Base-by-base conservation (phyloP, 371 early-diverging fungal genomes). In the Parasitella parasitica region DNA sequence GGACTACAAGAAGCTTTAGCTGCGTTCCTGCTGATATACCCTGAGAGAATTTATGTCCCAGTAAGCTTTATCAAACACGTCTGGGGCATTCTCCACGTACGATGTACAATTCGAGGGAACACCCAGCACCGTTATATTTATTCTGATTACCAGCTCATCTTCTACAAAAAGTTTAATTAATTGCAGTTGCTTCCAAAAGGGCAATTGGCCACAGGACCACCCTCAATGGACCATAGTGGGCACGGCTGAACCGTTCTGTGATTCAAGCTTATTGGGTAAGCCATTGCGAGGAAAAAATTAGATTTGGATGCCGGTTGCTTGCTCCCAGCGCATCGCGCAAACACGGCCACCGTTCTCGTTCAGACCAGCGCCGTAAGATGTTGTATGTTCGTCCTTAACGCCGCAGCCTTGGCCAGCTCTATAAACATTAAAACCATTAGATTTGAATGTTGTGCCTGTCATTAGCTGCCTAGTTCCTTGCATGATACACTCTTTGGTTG, bases 341-440 rank as follows among this genome's bases (percentile, higher is more conserved):
- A 80, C 67, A 35, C 80, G 78, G 35, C 80, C 80, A 24, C 65
- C 59, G 43, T 36, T 58, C 2, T 46, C 36, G 59, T 80, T 80
- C 35, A 80, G 68, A 1, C 58, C 60, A 12, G 48, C 37, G n/a
- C 80, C 77, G 60, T 69, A 77, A 2, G 70, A 49, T 4, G 27
- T 56, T 0, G 71, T 16, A 15, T 58, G 37, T 2, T 41, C 15
- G 32, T 54, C 54, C 16, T 15, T n/a, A 15, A 56, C 57, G 27
- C 61, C 67, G 54, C 77, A 77, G 1, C 77, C 77, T 16, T 20
- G 48, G 15, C 54, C 18, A 16, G 50, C 64, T 11, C 9, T 18
- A 9, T 59, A 54, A 2, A 61, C 57, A 24, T 66, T n/a, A 46
- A 61, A 66, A n/a, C 50, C 52, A 2, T 54, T 46, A 9, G 46